Evolutionary conservation across 495 filamentous ascomycete genomes (phyloP).

Genomic region (Penicillium flavigenum): DNA sequence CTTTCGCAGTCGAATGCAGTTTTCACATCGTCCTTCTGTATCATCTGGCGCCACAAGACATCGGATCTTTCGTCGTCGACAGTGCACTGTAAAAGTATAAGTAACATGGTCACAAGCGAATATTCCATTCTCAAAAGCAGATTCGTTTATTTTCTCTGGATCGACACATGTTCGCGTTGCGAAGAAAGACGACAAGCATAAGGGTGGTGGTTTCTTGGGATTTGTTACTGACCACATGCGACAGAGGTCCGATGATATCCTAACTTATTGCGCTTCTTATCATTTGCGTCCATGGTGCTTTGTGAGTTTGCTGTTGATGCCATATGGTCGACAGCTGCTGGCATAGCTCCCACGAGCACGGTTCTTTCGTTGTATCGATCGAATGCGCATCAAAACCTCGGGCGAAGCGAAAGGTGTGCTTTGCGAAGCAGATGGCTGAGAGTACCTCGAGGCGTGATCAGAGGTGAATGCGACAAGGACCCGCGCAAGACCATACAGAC

Average conservation of each 20-base stretch:
- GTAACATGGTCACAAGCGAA: constrained; percentile 9
- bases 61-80: constrained; percentile 91
- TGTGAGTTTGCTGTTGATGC: constrained; percentile 68
- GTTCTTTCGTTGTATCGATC: constrained; percentile 32
- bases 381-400: constrained; percentile 36
- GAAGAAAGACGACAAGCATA: neutral
- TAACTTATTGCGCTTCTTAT: constrained; percentile 93
- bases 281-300: constrained; percentile 51
- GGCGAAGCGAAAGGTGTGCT: constrained; percentile 17
- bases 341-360: constrained; percentile 40
- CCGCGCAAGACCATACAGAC: constrained; percentile 22
- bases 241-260: constrained; percentile 97
- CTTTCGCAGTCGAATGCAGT: constrained; percentile 95
- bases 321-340: constrained; percentile 56
- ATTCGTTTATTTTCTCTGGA: neutral
- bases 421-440: constrained; percentile 7
- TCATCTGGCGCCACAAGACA: constrained; percentile 82
- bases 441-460: constrained; percentile 6
- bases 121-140: neutral
- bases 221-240: constrained; percentile 80
- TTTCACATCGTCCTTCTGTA: constrained; percentile 79
- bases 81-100: constrained; percentile 65
- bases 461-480: constrained; percentile 13
- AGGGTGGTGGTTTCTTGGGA: neutral
- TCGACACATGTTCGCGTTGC: neutral